Evolutionary conservation across 345 rosid species (phyloP), one percentile per base, ranked within the genome.

Genomic region (Eutrema yunnanense): DNA sequence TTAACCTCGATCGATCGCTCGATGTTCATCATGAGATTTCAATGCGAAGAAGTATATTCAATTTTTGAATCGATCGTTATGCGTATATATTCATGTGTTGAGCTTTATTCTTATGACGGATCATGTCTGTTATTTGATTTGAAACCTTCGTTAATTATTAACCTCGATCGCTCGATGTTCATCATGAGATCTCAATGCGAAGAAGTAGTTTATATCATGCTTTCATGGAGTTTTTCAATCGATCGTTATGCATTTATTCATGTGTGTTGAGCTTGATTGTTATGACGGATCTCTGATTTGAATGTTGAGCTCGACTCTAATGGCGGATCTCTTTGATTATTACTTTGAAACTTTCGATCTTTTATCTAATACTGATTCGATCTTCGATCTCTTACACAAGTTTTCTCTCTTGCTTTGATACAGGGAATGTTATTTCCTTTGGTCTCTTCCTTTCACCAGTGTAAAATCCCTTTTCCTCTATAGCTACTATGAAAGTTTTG

Each of bases 341-440:
- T 22, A 22, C 26, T 22, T 22, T 22, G 26, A 22, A 22, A 22
- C 26, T 22, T 8, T 37, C 9, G 50, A 46, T 46, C 26, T 22
- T 22, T 22, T 2, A 22, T 22, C 26, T 22, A 22, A 19, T 19
- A 19, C 22, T 19, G 22, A 19, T 6, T 43, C 13, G 43, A 14
- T 14, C 8, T 44, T 44, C 49, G 4, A 37, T 38, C 1, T 6
- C 4, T 34, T 56, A n/a, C 19, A 38, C 12, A 38, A 6, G 3
- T 11, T 3, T 43, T 14, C 29, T 52, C 30, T 36, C 27, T 34
- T 0, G 9, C 3, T 13, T 46, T 37, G 62, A 56, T 9, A 6
- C 81, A 86, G 93, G 94, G 32, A 86, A 84, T 72, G 71, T 84
- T 11, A 80, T 86, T 42, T 86, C 90, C 41, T 86, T 84, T 46